A percentile compares a stretch with the other conserved stretches of the same genome.
Evolutionary conservation across 441 rosid species (phyloP).

Genomic region (Syzygium malaccense): DNA sequence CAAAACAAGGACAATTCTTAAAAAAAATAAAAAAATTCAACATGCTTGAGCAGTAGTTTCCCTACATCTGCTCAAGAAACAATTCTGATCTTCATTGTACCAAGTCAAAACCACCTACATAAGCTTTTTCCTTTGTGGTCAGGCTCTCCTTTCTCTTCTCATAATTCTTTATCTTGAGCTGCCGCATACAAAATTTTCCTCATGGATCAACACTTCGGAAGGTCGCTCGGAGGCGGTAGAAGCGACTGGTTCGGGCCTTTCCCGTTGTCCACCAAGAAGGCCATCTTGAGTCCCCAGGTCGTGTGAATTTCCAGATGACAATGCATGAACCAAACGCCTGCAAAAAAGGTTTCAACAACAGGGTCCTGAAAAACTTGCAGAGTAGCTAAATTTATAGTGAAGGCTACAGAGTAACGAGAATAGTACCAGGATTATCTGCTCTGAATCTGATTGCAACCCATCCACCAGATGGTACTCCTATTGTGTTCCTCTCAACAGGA

Average conservation of each 20-base stretch:
- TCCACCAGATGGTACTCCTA: constrained; percentile 6
- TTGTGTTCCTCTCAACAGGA: constrained; percentile 12
- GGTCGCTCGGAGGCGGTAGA: constrained; percentile 7
- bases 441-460: constrained; percentile 11
- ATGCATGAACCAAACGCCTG: constrained; percentile 16
- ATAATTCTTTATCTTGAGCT: not conserved
- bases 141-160: not conserved
- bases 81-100: not conserved
- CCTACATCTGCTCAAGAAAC: not conserved
- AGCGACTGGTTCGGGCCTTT: constrained; percentile 8
- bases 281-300: constrained; percentile 17
- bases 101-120: not conserved
- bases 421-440: not conserved
- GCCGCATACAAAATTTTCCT: not conserved
- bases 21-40: not conserved
- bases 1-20: not conserved
- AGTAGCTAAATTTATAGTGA: not conserved
- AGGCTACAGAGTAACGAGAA: not conserved
- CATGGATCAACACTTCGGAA: constrained; percentile 8
- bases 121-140: not conserved
- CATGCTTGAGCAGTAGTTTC: too few relatives aligned
- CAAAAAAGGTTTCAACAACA: not conserved
- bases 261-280: constrained; percentile 11
- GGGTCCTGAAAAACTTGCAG: not conserved
- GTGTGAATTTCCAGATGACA: constrained; percentile 14